Base-by-base conservation (phyloP, 2,329 filamentous ascomycete species). In the Venturiaceae sp. region DNA sequence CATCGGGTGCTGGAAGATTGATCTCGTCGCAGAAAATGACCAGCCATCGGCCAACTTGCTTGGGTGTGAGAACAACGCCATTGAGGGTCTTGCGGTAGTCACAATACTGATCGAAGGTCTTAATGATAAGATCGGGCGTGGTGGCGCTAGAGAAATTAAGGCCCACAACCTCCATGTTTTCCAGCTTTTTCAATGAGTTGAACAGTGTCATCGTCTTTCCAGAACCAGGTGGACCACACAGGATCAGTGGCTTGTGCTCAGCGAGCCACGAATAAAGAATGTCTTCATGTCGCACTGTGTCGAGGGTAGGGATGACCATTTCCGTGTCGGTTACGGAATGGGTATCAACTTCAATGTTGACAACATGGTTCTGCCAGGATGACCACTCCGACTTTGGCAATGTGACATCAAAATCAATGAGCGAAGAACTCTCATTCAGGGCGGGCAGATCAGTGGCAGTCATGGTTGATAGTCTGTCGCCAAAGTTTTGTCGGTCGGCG, bases 151-250 rank as follows among this genome's bases (percentile, higher is more conserved):
- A 99, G 73, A 99, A 99, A 75, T 99, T 99, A 70, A 99, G 89
- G 53, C 94, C 94, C 33, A 99, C 95, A 60, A 96, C 91, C 74
- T 99, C 94, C 92, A 99, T 96, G 70, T 96, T 96, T 3, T 92
- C 92, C 60, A 99, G 79, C 74, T 99, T 99, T 63, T 94, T 87
- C 57, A 99, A 83, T 34, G 94, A 94, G 70, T 92, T 96, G 78
- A 99, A 99, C 13, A 99, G 79, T 11, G 94, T 99, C 94, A 99
- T 99, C 4, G 94, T 99, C 78, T 99, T 99, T 80, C 94, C 94
- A 55, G 94, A 99, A 77, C 94, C 94, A 60, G 94, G 94, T 69
- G 94, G 95, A 72, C 94, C 95, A 71, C 94, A 99, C 16, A 99
- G 86, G 56, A 99, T 79, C 19, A 99, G 80, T 13, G 95, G 94